Evolutionary conservation across 2,329 filamentous ascomycete species (phyloP).

Genomic region (Metarhizium anisopliae): DNA sequence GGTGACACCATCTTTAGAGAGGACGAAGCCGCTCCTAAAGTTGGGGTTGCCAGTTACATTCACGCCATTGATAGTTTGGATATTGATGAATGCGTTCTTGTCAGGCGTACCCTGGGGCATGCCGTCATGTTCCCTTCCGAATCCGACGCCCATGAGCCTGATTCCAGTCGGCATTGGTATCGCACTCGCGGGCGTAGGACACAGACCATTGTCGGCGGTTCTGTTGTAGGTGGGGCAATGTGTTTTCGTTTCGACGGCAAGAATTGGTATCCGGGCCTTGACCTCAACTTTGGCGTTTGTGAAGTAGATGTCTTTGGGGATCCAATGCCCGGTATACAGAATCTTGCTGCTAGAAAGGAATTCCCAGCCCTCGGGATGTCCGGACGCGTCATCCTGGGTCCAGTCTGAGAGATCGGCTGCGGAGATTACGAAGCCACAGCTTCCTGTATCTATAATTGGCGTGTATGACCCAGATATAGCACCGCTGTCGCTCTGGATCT

Average conservation of each 20-base stretch:
- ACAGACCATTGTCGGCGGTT: not conserved
- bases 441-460: slow-evolving; percentile 5
- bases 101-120: slow-evolving; percentile 5
- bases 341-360: slow-evolving; percentile 6
- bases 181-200: not conserved
- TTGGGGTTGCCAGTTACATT: not conserved
- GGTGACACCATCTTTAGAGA: not conserved
- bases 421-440: slow-evolving; percentile 3
- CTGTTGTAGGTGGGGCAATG: slow-evolving; percentile 2
- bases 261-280: slow-evolving; percentile 1
- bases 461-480: not conserved
- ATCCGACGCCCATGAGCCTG: slow-evolving; percentile 2
- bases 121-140: slow-evolving; percentile 3
- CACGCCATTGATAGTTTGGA: not conserved
- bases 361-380: slow-evolving; percentile 1
- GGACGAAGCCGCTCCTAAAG: slow-evolving; percentile 1
- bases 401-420: slow-evolving; percentile 1
- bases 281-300: not conserved
- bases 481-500: not conserved
- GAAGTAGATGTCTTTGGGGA: not conserved
- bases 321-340: slow-evolving; percentile 3
- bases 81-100: slow-evolving; percentile 3
- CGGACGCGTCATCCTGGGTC: not conserved
- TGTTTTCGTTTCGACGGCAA: not conserved
- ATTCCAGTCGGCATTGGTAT: not conserved